These are phyloP conservation scores for Emiliania huxleyi DNA, from an alignment of 78 protist species.

Conservation along the genomic window DNA sequence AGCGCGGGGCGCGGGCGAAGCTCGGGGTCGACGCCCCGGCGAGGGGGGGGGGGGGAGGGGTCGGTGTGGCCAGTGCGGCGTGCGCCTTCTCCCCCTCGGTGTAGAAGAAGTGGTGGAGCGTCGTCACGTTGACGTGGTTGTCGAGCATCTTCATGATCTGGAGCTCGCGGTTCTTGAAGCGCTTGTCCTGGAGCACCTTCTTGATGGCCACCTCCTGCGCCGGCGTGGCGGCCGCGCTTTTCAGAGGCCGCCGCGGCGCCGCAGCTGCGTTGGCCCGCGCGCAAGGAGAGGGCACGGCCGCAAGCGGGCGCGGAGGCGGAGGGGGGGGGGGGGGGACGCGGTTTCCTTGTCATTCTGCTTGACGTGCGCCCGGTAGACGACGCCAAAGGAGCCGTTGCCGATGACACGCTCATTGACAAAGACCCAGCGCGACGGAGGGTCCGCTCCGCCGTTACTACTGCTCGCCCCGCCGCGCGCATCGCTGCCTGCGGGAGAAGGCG, in stretches of 20 bases:
- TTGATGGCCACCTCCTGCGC: conserved; percentile 95
- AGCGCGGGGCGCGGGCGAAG: neutral
- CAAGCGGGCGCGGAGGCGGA: no score
- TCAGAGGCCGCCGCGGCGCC: neutral
- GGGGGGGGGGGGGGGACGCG: no score
- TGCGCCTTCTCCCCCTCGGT: conserved; percentile 77
- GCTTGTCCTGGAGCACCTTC: conserved; percentile 95
- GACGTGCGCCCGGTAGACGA: conserved; percentile 85
- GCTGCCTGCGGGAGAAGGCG: no score
- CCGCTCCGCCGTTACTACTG: neutral
- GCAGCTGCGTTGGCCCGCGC: no score
- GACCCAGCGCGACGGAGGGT: neutral
- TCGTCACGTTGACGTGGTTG: conserved; percentile 95
- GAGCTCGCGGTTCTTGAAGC: conserved; percentile 98
- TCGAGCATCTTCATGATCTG: conserved; percentile 91
- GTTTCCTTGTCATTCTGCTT: conserved; percentile 69
- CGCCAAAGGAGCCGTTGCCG: conserved; percentile 99
- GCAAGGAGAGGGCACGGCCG: no score
- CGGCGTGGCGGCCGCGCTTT: neutral
- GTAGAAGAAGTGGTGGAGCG: conserved; percentile 85
- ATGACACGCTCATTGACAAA: conserved; percentile 65
- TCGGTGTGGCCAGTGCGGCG: neutral
- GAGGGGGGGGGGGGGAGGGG: neutral
- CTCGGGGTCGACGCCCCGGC: neutral
- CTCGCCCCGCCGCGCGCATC: no score